A percentile compares a stretch with the other conserved stretches of the same genome.
phyloP scores from a whole-genome alignment of 2,329 filamentous ascomycete species.

The Sporothrix curviconia region DNA sequence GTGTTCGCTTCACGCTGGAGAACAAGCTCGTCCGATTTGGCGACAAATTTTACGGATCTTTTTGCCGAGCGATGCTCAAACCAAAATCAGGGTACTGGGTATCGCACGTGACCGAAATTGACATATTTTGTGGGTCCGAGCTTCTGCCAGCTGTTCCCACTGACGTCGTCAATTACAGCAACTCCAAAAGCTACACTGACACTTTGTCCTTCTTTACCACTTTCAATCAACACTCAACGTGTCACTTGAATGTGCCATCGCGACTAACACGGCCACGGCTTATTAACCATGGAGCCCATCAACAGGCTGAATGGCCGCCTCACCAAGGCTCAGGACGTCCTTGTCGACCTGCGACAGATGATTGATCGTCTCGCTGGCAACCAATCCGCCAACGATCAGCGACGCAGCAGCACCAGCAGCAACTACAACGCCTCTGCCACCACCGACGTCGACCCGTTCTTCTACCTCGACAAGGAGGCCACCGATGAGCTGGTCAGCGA shows the following conservation, averaged over 20 bases:
- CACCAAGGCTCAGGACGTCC: slow-evolving; percentile 53
- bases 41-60: slow-evolving; percentile 2
- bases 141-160: slow-evolving; percentile 13
- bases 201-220: not conserved
- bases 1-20: not conserved
- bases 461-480: slow-evolving; percentile 37
- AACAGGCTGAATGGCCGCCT: slow-evolving; percentile 57
- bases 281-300: slow-evolving; percentile 37
- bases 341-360: slow-evolving; percentile 49
- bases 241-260: not conserved
- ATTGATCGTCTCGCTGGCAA: slow-evolving; percentile 54
- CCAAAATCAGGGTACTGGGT: too few species aligned
- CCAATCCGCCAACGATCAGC: slow-evolving; percentile 24
- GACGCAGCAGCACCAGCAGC: not conserved
- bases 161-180: slow-evolving; percentile 11
- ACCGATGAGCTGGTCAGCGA: slow-evolving; percentile 71
- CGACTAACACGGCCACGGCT: not conserved
- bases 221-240: not conserved
- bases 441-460: not conserved
- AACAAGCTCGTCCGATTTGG: too few species aligned
- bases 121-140: not conserved
- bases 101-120: not conserved
- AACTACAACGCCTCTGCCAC: not conserved
- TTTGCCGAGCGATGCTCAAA: not conserved
- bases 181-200: not conserved